These are phyloP conservation scores for Trichoderma koningii DNA, from an alignment of 2,329 filamentous ascomycete species.

Conservation along the genomic window DNA sequence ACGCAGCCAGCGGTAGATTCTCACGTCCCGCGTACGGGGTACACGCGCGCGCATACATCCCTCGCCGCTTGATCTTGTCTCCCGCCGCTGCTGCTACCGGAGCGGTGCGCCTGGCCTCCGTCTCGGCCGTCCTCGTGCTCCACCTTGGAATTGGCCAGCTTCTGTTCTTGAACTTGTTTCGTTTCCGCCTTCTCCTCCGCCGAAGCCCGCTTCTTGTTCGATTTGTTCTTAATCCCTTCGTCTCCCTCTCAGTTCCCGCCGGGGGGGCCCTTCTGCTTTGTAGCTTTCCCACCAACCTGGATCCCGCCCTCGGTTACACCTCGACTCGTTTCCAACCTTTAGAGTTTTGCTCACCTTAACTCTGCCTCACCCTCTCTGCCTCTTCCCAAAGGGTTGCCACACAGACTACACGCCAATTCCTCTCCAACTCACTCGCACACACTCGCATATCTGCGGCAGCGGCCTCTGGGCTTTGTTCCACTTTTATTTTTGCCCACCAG, in stretches of 20 bases:
- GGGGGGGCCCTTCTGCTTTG: conserved; percentile 53
- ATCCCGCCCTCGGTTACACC: conserved; percentile 18
- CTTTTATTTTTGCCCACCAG: conserved; percentile 30
- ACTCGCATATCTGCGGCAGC: conserved; percentile 20
- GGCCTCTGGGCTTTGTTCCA: conserved; percentile 30
- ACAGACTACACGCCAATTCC: conserved; percentile 15
- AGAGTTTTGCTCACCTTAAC: too few relatives aligned
- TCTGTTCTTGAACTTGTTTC: conserved; percentile 25
- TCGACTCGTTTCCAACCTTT: conserved; percentile 13
- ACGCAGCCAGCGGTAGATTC: conserved; percentile 13
- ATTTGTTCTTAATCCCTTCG: conserved; percentile 28
- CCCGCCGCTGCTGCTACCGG: conserved; percentile 23
- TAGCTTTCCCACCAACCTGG: conserved; percentile 41
- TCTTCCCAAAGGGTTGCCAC: conserved; percentile 20
- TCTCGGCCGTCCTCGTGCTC: conserved; percentile 27
- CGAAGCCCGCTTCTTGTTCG: conserved; percentile 22
- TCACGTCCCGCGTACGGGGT: conserved; percentile 26
- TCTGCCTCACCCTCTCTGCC: too few relatives aligned
- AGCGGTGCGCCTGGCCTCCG: conserved; percentile 26
- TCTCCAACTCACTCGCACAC: conserved; percentile 15
- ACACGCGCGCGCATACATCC: conserved; percentile 23
- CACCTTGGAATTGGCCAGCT: conserved; percentile 24
- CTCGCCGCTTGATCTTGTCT: conserved; percentile 23
- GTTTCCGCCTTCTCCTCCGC: conserved; percentile 23
- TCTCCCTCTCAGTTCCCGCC: conserved; percentile 46